These are phyloP conservation scores for Alternaria gaisen DNA, from an alignment of 2,329 filamentous ascomycete species.

Conservation along the genomic window DNA sequence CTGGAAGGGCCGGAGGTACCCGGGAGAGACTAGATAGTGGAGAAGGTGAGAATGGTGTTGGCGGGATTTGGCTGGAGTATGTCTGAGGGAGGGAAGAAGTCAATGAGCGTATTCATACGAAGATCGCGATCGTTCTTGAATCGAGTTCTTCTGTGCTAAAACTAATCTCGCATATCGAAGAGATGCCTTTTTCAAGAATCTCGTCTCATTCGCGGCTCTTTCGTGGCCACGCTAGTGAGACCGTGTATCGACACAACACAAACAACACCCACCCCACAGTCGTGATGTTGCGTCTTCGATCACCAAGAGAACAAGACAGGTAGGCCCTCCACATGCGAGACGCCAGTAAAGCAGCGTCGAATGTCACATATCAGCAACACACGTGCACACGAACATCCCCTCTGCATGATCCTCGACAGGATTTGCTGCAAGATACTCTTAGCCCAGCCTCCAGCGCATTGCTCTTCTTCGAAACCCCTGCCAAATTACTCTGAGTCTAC, in stretches of 20 bases:
- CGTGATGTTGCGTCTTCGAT: too few relatives aligned
- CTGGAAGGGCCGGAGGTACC: conserved; percentile 24
- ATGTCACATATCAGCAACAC: too few relatives aligned
- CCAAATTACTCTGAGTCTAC: too few relatives aligned
- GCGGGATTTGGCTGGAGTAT: conserved; percentile 39
- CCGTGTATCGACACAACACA: not conserved
- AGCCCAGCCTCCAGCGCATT: too few relatives aligned
- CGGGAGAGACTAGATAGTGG: conserved; percentile 29
- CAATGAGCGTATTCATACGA: not conserved
- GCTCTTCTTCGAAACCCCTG: too few relatives aligned
- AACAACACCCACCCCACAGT: too few relatives aligned
- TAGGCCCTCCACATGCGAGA: too few relatives aligned
- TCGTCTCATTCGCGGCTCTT: not conserved
- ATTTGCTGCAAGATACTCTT: too few relatives aligned
- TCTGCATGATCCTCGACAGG: too few relatives aligned
- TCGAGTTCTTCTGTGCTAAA: accelerated
- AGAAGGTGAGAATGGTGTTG: conserved; percentile 21
- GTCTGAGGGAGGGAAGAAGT: conserved; percentile 11
- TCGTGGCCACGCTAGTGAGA: not conserved
- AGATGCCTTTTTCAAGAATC: not conserved
- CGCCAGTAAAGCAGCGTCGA: too few relatives aligned
- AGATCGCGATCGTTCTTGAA: not conserved
- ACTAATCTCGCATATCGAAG: not conserved
- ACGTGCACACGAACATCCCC: too few relatives aligned
- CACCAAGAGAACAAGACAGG: too few relatives aligned